These are phyloP conservation scores for Micractinium sp. DNA, from an alignment of 139 green algal species.

Conservation along the genomic window DNA sequence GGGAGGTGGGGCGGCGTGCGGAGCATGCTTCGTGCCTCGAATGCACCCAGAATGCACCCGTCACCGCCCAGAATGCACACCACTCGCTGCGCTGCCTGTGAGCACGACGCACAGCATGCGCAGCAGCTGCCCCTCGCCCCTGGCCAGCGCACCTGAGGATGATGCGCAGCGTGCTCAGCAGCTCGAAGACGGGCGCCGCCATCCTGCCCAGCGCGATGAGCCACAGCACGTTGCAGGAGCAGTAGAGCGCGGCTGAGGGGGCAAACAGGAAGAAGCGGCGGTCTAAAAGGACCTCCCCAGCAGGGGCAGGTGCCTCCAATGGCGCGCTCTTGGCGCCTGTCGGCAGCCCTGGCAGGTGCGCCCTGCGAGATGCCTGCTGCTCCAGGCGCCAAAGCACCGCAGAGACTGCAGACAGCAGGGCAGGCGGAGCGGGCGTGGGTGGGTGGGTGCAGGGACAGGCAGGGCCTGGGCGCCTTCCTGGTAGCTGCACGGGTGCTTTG, in stretches of 20 bases:
- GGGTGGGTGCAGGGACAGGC: too few relatives aligned
- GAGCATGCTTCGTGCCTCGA: too few relatives aligned
- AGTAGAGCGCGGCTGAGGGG: neutral
- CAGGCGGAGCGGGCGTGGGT: neutral
- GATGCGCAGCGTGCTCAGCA: neutral
- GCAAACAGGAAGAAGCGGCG: constrained; percentile 2
- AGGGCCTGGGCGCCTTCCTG: too few relatives aligned
- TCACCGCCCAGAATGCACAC: too few relatives aligned
- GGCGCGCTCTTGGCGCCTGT: neutral
- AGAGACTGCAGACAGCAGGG: neutral
- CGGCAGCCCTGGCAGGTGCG: neutral
- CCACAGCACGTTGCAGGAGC: constrained; percentile 4
- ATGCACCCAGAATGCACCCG: too few relatives aligned
- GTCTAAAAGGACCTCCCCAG: neutral
- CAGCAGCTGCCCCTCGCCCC: too few relatives aligned
- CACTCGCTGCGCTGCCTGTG: too few relatives aligned
- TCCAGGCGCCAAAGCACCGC: neutral
- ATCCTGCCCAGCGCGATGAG: neutral
- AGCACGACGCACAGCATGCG: too few relatives aligned
- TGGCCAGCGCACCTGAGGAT: neutral
- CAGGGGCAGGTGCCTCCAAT: neutral
- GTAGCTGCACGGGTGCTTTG: too few relatives aligned
- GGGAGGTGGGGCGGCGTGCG: too few relatives aligned
- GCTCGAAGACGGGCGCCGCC: neutral
- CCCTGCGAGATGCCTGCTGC: neutral